These are phyloP conservation scores for Urostyla sp. DNA, from an alignment of 73 alveolate genomes.

Conservation along the genomic window DNA sequence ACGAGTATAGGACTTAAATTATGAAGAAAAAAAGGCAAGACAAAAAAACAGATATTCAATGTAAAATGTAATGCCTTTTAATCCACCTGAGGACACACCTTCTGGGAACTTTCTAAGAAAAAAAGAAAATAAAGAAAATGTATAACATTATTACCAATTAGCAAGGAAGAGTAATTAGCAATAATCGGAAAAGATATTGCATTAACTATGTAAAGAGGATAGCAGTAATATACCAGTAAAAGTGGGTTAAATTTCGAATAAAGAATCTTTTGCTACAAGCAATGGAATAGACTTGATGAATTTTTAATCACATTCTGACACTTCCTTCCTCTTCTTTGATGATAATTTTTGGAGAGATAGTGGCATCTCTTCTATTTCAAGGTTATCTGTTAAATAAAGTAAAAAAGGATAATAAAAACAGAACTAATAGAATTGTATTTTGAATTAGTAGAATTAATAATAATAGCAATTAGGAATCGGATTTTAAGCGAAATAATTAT, in stretches of 20 bases:
- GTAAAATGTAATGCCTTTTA: constrained; percentile 27
- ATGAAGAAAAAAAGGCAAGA: too few relatives aligned
- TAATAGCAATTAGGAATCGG: too few relatives aligned
- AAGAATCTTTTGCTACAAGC: constrained; percentile 23
- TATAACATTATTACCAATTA: background rate
- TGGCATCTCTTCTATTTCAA: constrained; percentile 40
- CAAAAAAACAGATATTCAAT: constrained; percentile 15
- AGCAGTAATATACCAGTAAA: background rate
- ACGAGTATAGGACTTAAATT: too few relatives aligned
- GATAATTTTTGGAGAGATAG: constrained; percentile 47
- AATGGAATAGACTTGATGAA: constrained; percentile 30
- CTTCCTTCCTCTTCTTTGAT: constrained; percentile 47
- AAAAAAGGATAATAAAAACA: background rate
- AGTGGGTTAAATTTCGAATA: background rate
- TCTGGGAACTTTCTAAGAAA: constrained; percentile 10
- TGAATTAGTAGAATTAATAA: constrained; percentile 5
- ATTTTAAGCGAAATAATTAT: too few relatives aligned
- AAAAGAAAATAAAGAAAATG: background rate
- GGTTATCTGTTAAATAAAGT: background rate
- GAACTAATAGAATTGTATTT: background rate
- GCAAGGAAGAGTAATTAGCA: too few relatives aligned
- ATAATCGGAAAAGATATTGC: constrained; percentile 6
- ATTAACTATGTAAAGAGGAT: background rate
- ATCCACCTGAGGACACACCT: constrained; percentile 49
- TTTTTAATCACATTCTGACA: constrained; percentile 37